phyloP scores from a whole-genome alignment of 2,329 filamentous ascomycete genomes.

The Xylariaceae sp. region DNA sequence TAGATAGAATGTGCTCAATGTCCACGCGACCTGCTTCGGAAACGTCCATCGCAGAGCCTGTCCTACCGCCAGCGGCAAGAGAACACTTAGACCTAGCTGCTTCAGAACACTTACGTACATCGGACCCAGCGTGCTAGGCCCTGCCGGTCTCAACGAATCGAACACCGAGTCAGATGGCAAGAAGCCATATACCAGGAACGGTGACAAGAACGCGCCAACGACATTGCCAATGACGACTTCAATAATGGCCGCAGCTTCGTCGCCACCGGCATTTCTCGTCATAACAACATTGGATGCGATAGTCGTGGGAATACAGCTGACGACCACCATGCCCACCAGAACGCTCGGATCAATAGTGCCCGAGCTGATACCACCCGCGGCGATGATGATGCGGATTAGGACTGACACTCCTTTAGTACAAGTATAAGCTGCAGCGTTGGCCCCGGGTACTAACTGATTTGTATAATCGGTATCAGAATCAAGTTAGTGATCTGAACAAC shows the following conservation, averaged over 20 bases:
- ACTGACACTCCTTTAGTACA: slow-evolving; percentile 31
- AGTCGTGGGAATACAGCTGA: slow-evolving; percentile 68
- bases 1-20: slow-evolving; percentile 53
- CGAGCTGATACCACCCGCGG: slow-evolving; percentile 46
- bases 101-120: slow-evolving; percentile 68
- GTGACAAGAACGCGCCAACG: slow-evolving; percentile 65
- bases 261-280: slow-evolving; percentile 67
- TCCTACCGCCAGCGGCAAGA: slow-evolving; percentile 62
- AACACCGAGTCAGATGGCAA: slow-evolving; percentile 54
- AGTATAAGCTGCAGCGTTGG: slow-evolving; percentile 3
- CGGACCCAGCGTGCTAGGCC: slow-evolving; percentile 49
- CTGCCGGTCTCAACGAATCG: slow-evolving; percentile 52
- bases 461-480: slow-evolving; percentile 61
- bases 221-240: slow-evolving; percentile 71
- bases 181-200: slow-evolving; percentile 61
- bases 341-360: slow-evolving; percentile 62
- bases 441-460: slow-evolving; percentile 46
- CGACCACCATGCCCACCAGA: slow-evolving; percentile 64
- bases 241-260: slow-evolving; percentile 63
- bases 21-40: slow-evolving; percentile 50
- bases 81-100: slow-evolving; percentile 65
- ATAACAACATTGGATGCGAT: slow-evolving; percentile 73
- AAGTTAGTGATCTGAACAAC: slow-evolving; percentile 68
- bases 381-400: slow-evolving; percentile 47
- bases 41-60: slow-evolving; percentile 55